A percentile compares a stretch with the other conserved stretches of the same genome.
Conservation (phyloP, 2,329 filamentous ascomycete species). For the Aspergillus aculeatinus region DNA sequence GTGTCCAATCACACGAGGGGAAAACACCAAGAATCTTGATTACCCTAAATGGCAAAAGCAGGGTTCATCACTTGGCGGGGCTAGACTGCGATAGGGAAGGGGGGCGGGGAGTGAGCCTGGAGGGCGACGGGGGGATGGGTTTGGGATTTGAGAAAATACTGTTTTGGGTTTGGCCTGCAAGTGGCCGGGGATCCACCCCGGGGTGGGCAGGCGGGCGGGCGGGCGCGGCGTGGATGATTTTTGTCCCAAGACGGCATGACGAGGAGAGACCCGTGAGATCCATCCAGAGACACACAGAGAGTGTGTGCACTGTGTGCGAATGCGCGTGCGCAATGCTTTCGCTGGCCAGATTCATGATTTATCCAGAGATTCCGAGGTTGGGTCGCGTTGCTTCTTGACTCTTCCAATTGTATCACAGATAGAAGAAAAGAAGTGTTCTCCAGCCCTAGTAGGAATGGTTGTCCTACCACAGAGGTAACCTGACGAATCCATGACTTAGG, state of each 20-base stretch:
- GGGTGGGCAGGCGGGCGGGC: not conserved
- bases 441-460: too few relatives aligned
- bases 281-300: not conserved
- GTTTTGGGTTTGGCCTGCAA: slow-evolving; percentile 17
- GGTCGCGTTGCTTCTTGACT: not conserved
- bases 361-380: not conserved
- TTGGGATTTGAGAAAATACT: slow-evolving; percentile 10
- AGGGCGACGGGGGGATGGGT: slow-evolving; percentile 8
- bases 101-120: not conserved
- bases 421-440: too few relatives aligned
- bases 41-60: slow-evolving; percentile 26
- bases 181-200: not conserved
- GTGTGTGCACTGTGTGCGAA: too few relatives aligned
- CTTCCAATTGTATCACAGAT: too few relatives aligned
- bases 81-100: slow-evolving; percentile 13
- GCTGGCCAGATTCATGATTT: not conserved
- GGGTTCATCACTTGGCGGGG: slow-evolving; percentile 2
- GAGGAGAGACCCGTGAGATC: slow-evolving; percentile 4
- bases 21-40: slow-evolving; percentile 15
- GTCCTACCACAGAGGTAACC: too few relatives aligned
- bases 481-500: too few relatives aligned
- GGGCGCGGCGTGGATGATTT: not conserved
- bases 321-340: not conserved
- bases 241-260: slow-evolving; percentile 22
- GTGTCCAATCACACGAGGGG: slow-evolving; percentile 6